phyloP scores from a whole-genome alignment of 1,139 yeast genomes.

The Eremothecium gossypii region DNA sequence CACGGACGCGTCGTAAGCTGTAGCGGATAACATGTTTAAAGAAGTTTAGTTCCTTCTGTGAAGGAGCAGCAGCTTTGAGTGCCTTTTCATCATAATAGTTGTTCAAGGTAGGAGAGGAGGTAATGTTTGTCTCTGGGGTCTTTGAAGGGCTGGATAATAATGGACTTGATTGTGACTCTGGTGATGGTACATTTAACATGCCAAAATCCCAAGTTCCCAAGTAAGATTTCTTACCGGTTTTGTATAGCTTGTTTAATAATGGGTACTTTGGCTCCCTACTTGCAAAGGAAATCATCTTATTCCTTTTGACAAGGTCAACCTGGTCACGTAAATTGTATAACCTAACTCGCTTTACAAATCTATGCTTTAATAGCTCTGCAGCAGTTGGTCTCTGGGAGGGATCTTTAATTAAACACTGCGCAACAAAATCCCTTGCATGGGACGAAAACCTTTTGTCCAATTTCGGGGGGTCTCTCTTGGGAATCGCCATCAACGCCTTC shows the following conservation, averaged over 20 bases:
- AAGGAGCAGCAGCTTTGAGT: constrained; percentile 3
- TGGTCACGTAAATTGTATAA: constrained; percentile 19
- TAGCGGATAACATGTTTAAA: constrained; percentile 32
- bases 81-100: constrained; percentile 6
- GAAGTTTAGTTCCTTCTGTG: constrained; percentile 26
- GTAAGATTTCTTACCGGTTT: constrained; percentile 9
- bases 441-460: constrained; percentile 39
- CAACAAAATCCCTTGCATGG: constrained; percentile 51
- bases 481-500: constrained; percentile 65
- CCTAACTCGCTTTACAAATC: constrained; percentile 32
- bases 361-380: constrained; percentile 36
- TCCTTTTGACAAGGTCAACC: constrained; percentile 26
- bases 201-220: constrained; percentile 21
- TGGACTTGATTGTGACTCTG: constrained; percentile 8
- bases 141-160: constrained; percentile 3
- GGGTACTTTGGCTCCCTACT: constrained; percentile 27
- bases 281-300: constrained; percentile 16
- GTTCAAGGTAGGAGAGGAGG: constrained; percentile 8
- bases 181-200: constrained; percentile 4
- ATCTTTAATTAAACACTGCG: constrained; percentile 48
- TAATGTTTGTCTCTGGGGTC: constrained; percentile 8
- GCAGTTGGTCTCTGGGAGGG: constrained; percentile 48
- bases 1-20: constrained; percentile 38
- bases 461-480: constrained; percentile 57
- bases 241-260: constrained; percentile 26